phyloP scores from a whole-genome alignment of 805 yeast genomes.

The Torulaspora maleeae region DNA sequence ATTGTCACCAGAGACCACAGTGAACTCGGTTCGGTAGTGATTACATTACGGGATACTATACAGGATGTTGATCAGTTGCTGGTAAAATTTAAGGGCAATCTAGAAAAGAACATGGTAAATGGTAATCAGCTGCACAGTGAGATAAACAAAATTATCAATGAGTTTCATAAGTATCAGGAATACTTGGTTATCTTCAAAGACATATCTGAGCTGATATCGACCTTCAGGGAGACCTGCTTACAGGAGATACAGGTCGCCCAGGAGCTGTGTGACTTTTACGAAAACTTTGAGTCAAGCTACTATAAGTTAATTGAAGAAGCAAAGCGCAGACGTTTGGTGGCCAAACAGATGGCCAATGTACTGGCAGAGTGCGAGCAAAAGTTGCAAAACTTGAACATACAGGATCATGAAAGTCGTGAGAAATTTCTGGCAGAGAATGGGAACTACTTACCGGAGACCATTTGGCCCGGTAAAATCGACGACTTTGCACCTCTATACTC shows the following conservation, averaged over 20 bases:
- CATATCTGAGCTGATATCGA: conserved; percentile 33
- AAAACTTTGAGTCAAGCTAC: conserved; percentile 49
- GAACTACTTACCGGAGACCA: conserved; percentile 51
- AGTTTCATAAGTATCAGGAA: conserved; percentile 29
- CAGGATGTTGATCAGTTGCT: conserved; percentile 28
- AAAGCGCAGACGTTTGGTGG: conserved; percentile 44
- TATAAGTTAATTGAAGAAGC: conserved; percentile 49
- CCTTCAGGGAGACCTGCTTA: conserved; percentile 30
- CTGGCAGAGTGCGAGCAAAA: conserved; percentile 41
- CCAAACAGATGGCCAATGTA: conserved; percentile 39
- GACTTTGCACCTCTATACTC: conserved; percentile 30
- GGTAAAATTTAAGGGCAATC: conserved; percentile 27
- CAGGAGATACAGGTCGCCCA: conserved; percentile 27
- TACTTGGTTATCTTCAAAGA: conserved; percentile 30
- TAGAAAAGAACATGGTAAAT: conserved; percentile 30
- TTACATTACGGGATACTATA: conserved; percentile 41
- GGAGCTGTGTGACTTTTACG: conserved; percentile 46
- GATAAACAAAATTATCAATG: conserved; percentile 20
- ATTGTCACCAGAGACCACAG: conserved; percentile 49
- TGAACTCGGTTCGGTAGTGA: conserved; percentile 55
- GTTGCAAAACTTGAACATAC: conserved; percentile 38
- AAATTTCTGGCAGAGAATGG: conserved; percentile 47
- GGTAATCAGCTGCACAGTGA: conserved; percentile 16
- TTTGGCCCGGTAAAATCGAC: conserved; percentile 45
- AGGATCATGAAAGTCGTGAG: conserved; percentile 43